Conservation (phyloP, 2,329 filamentous ascomycete genomes). For the Periconia macrospinosa region DNA sequence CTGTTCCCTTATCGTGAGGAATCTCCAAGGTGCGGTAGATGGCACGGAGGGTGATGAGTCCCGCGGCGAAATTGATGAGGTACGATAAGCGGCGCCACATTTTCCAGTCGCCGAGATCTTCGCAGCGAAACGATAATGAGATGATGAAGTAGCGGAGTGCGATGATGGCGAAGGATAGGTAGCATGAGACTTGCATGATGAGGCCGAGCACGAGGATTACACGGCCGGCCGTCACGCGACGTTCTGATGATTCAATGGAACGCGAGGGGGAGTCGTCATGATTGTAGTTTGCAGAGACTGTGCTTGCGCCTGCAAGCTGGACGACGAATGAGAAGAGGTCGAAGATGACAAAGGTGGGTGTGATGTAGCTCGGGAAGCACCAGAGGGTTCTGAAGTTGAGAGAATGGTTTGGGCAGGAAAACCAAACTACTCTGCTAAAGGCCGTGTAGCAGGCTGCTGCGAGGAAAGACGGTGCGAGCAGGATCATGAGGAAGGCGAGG, state of each 20-base stretch:
- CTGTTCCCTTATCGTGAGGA: constrained; percentile 47
- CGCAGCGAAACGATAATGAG: constrained; percentile 27
- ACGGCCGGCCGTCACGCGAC: constrained; percentile 30
- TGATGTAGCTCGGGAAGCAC: constrained; percentile 49
- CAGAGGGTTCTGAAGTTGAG: constrained; percentile 47
- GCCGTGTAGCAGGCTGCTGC: constrained; percentile 56
- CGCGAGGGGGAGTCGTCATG: constrained; percentile 40
- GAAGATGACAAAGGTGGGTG: constrained; percentile 52
- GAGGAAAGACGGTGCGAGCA: constrained; percentile 54
- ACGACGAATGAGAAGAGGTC: constrained; percentile 54
- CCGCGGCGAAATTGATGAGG: constrained; percentile 37
- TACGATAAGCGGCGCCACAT: constrained; percentile 38
- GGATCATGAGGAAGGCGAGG: constrained; percentile 49
- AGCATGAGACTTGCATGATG: constrained; percentile 54
- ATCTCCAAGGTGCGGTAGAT: constrained; percentile 59
- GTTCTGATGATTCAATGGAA: constrained; percentile 41
- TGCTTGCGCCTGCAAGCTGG: constrained; percentile 49
- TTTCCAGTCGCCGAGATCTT: constrained; percentile 39
- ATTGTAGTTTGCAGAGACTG: constrained; percentile 42
- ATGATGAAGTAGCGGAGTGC: constrained; percentile 40
- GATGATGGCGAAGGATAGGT: constrained; percentile 52
- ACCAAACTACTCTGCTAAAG: constrained; percentile 51
- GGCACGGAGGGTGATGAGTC: constrained; percentile 49
- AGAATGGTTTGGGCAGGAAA: constrained; percentile 40
- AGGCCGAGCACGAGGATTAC: constrained; percentile 51